Evolutionary conservation across 2,329 filamentous ascomycete genomes (phyloP).

Genomic region (Zymoseptoria ardabiliae): DNA sequence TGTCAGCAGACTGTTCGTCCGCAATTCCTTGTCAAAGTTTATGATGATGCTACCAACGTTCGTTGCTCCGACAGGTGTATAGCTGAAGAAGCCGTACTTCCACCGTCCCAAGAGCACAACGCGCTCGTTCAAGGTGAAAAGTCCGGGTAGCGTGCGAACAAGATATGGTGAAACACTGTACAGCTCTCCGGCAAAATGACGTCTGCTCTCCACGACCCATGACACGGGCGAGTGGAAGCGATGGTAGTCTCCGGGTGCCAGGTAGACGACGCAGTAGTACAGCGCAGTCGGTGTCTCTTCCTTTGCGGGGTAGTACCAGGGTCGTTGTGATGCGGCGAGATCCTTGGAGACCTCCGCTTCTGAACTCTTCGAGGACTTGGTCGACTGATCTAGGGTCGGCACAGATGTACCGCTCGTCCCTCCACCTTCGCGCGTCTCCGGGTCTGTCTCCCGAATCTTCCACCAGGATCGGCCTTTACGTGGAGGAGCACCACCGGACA

Average conservation of each 20-base stretch:
- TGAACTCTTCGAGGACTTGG: conserved; percentile 57
- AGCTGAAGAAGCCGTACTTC: conserved; percentile 96
- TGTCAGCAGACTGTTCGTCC: conserved; percentile 84
- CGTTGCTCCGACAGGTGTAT: conserved; percentile 90
- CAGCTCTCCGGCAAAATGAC: conserved; percentile 96
- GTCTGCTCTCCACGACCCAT: conserved; percentile 89
- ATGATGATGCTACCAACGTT: conserved; percentile 95
- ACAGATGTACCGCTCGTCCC: conserved; percentile 33
- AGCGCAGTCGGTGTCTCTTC: conserved; percentile 53
- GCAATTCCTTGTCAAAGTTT: conserved; percentile 91
- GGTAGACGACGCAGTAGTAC: conserved; percentile 92
- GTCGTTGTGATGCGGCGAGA: conserved; percentile 57
- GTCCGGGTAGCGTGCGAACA: conserved; percentile 80
- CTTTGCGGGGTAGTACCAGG: conserved; percentile 38
- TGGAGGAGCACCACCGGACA: conserved; percentile 55
- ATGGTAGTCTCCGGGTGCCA: conserved; percentile 96
- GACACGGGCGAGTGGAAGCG: conserved; percentile 92
- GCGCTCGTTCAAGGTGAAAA: conserved; percentile 95
- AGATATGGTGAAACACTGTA: conserved; percentile 94
- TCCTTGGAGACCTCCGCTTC: conserved; percentile 80
- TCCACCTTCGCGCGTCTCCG: conserved; percentile 11
- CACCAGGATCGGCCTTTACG: conserved; percentile 16
- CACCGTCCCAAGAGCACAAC: conserved; percentile 89
- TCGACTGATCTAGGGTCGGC: conserved; percentile 58
- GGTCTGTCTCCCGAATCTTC: conserved; percentile 14